Base-by-base conservation (phyloP, 1,284 basidiomycete species). In the Ganoderma sinense region DNA sequence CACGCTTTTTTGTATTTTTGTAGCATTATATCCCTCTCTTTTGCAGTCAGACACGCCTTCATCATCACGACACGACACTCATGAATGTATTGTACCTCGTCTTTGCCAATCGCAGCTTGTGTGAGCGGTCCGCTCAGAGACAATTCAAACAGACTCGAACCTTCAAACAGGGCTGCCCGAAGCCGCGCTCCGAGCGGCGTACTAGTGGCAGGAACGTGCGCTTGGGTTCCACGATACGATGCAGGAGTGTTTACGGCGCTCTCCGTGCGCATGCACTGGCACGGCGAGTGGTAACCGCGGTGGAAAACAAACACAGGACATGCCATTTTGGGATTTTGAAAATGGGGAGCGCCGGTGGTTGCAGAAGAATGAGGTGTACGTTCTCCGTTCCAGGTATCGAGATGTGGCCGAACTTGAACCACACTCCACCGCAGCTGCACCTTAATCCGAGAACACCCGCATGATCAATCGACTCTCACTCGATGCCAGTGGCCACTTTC, bases 31-130 rank as follows among this genome's bases (percentile, higher is more conserved):
- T 51, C n/a, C 53, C n/a, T 20, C 29, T 31, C 23, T 29, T 36
- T n/a, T 1, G n/a, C n/a, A n/a, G n/a, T n/a, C 29, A 29, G 31
- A 53, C 36, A 40, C 31, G 29, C 45, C 63, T 40, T 40, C 43
- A 18, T 40, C 43, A 18, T 64, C 48, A 64, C 63, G 63, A 64
- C 48, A 64, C 63, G 63, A 64, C 59, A 61, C 36, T 61, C 23
- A 61, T 39, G 59, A 60, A n/a, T 61, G 59, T 61, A 61, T 61
- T 61, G 36, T 61, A 41, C 23, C 59, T 39, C 20, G 53, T 23
- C 56, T 59, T 53, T 59, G 56, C 31, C 36, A n/a, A 36, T 59
- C 36, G n/a, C 33, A 39, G 53, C 31, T 56, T 59, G 18, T n/a
- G 56, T 33, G 20, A 36, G 56, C 33, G 36, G 33, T 39, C 23